These are phyloP conservation scores for Glutinoglossum americanum DNA, from an alignment of 495 filamentous ascomycete species.

Conservation along the genomic window DNA sequence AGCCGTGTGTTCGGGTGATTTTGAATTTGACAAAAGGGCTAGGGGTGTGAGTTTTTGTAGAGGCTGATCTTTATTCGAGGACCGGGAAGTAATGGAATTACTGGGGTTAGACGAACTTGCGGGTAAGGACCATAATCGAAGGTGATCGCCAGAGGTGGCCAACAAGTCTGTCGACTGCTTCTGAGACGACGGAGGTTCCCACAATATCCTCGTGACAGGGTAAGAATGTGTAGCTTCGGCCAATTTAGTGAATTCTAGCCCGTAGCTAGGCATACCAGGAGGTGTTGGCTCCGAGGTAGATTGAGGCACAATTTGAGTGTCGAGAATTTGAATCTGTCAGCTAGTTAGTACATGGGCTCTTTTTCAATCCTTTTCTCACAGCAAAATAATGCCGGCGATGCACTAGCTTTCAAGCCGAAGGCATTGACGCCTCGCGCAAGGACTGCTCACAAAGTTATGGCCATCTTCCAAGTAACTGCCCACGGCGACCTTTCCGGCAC, in stretches of 20 bases:
- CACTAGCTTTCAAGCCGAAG: neutral
- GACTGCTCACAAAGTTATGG: slow-evolving; percentile 68
- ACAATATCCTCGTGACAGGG: slow-evolving; percentile 85
- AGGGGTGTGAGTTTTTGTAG: slow-evolving; percentile 80
- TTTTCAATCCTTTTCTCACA: neutral
- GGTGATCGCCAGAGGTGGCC: slow-evolving; percentile 89
- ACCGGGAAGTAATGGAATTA: slow-evolving; percentile 54
- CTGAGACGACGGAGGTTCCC: slow-evolving; percentile 92
- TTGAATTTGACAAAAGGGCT: slow-evolving; percentile 87
- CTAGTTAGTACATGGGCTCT: neutral
- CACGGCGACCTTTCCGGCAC: slow-evolving; percentile 70
- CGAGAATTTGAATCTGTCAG: slow-evolving; percentile 84
- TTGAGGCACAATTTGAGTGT: slow-evolving; percentile 55
- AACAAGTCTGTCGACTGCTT: slow-evolving; percentile 93
- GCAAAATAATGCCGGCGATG: neutral
- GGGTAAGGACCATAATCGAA: slow-evolving; percentile 83
- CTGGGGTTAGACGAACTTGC: slow-evolving; percentile 29
- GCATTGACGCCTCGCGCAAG: neutral
- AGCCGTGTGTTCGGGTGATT: slow-evolving; percentile 93
- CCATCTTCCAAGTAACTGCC: slow-evolving; percentile 95
- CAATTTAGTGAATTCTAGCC: slow-evolving; percentile 79
- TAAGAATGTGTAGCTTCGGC: slow-evolving; percentile 97
- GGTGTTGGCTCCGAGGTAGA: slow-evolving; percentile 44
- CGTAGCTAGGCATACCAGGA: slow-evolving; percentile 46
- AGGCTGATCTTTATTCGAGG: slow-evolving; percentile 39